phyloP scores from a whole-genome alignment of 2,329 filamentous ascomycete species.

The Torrubiella hemipterigena region DNA sequence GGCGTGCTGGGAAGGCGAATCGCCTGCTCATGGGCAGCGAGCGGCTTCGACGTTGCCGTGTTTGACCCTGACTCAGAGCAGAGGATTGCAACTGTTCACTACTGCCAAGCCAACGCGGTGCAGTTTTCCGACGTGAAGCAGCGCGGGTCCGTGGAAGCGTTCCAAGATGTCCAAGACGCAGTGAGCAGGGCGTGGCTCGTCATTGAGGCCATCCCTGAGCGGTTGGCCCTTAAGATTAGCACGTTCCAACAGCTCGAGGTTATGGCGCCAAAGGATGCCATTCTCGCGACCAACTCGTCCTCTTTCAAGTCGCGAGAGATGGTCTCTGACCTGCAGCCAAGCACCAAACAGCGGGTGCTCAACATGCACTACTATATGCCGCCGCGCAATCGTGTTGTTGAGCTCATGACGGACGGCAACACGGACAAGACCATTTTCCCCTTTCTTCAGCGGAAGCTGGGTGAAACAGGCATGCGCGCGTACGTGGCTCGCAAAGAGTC shows the following conservation, averaged over 20 bases:
- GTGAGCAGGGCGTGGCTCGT: constrained; percentile 37
- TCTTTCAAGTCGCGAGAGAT: constrained; percentile 39
- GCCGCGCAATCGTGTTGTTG: constrained; percentile 29
- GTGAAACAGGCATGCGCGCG: constrained; percentile 27
- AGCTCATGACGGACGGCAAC: constrained; percentile 39
- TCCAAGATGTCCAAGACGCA: constrained; percentile 24
- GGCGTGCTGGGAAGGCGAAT: constrained; percentile 31
- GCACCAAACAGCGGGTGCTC: constrained; percentile 24
- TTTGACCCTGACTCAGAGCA: constrained; percentile 26
- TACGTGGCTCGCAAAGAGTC: constrained; percentile 32
- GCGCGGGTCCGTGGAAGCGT: constrained; percentile 16
- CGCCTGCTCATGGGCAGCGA: constrained; percentile 24
- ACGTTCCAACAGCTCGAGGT: constrained; percentile 34
- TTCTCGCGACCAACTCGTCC: constrained; percentile 38
- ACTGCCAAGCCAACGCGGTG: constrained; percentile 22
- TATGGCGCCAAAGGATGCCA: constrained; percentile 27
- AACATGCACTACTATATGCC: constrained; percentile 43
- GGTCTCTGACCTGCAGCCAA: constrained; percentile 25
- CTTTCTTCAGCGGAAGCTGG: constrained; percentile 27
- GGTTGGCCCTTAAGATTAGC: constrained; percentile 32
- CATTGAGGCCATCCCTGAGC: constrained; percentile 41
- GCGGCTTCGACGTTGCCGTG: constrained; percentile 28
- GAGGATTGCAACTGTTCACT: constrained; percentile 22
- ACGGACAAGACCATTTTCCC: constrained; percentile 29
- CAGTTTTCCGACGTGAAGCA: constrained; percentile 13